phyloP scores from a whole-genome alignment of 345 rosid species.

The Acer yangbiense region DNA sequence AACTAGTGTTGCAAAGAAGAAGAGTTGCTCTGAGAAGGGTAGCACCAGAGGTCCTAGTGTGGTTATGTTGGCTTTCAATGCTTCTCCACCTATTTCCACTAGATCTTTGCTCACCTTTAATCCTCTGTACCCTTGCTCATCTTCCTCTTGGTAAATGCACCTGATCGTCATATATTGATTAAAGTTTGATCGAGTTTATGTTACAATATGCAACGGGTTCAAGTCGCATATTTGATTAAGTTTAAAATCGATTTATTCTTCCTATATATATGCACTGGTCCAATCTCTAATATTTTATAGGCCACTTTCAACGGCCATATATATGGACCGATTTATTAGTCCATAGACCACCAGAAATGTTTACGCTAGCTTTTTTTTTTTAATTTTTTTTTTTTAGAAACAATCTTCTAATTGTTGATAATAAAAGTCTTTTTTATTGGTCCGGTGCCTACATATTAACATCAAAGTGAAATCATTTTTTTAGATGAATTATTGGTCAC shows the following conservation, averaged over 20 bases:
- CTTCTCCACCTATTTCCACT: conserved; percentile 88
- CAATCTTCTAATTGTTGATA: too few species aligned
- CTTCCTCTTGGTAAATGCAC: conserved; percentile 88
- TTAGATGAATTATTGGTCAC: neutral
- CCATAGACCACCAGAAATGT: too few species aligned
- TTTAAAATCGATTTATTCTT: too few species aligned
- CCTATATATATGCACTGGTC: neutral
- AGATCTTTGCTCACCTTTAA: conserved; percentile 77
- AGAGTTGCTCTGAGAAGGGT: conserved; percentile 92
- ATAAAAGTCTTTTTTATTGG: too few species aligned
- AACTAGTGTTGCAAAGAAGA: conserved; percentile 69
- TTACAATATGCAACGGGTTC: too few species aligned
- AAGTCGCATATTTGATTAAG: too few species aligned
- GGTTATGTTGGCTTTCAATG: conserved; percentile 92
- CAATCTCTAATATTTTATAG: neutral
- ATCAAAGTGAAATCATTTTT: too few species aligned
- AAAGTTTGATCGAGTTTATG: too few species aligned
- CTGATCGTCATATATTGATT: conserved; percentile 27
- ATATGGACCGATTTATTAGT: too few species aligned
- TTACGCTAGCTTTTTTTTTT: too few species aligned
- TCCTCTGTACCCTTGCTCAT: conserved; percentile 72
- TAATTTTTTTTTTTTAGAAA: too few species aligned
- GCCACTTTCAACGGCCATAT: neutral
- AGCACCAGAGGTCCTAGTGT: conserved; percentile 90
- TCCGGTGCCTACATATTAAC: neutral